Conservation (phyloP, 208 protist genomes). For the Leishmania arabica region DNA sequence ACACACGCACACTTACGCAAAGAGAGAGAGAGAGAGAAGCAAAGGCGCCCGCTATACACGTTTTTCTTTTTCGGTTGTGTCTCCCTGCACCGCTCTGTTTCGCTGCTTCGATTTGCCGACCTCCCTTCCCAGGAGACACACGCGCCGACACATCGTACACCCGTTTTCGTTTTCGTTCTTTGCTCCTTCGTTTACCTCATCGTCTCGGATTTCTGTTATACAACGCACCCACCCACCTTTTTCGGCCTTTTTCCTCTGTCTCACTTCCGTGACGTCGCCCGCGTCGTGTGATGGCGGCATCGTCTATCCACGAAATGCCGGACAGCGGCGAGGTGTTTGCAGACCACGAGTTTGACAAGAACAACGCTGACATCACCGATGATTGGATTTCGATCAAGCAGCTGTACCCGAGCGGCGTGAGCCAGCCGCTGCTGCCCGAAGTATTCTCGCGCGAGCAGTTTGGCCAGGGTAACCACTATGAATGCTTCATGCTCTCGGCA, state of each 20-base stretch:
- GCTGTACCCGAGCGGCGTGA: constrained; percentile 59
- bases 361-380: constrained; percentile 58
- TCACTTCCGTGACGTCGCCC: neutral
- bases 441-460: constrained; percentile 73
- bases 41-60: neutral
- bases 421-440: constrained; percentile 61
- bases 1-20: neutral
- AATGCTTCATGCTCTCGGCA: constrained; percentile 82
- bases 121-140: neutral
- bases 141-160: constrained; percentile 9
- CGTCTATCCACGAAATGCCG: constrained; percentile 34
- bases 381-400: constrained; percentile 63
- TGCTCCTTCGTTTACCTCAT: neutral
- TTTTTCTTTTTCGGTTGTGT: neutral
- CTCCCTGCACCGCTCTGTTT: neutral
- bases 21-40: neutral
- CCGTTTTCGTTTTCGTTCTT: constrained; percentile 24
- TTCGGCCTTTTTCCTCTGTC: neutral
- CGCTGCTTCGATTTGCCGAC: neutral
- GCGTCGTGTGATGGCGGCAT: neutral
- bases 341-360: constrained; percentile 63
- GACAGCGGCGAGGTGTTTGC: constrained; percentile 61
- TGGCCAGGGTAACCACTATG: constrained; percentile 80
- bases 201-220: neutral
- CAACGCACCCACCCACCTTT: neutral